phyloP scores from a whole-genome alignment of 331 rosid species.

The Telfairia occidentalis region DNA sequence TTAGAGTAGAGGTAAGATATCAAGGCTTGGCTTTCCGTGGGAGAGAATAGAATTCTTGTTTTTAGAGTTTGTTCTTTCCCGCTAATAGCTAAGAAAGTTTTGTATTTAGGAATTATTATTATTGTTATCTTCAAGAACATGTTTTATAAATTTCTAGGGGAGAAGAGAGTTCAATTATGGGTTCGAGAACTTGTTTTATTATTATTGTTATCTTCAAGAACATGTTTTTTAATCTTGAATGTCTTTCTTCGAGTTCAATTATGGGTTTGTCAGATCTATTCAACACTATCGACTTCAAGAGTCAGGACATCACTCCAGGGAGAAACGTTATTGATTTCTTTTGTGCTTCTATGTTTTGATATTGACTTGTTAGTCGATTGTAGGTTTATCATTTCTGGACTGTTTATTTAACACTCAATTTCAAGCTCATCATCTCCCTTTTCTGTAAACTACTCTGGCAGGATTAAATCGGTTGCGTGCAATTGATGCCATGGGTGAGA shows the following conservation, averaged over 20 bases:
- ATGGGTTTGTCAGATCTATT: slow-evolving; percentile 3
- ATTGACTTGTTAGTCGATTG: neutral
- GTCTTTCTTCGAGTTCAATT: neutral
- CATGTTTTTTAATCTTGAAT: neutral
- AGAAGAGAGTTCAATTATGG: neutral
- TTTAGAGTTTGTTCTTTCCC: neutral
- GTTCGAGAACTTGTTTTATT: neutral
- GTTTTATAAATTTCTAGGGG: neutral
- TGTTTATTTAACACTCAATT: neutral
- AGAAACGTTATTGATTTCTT: neutral
- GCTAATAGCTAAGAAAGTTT: neutral
- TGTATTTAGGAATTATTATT: neutral
- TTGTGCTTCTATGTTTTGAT: neutral
- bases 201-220: neutral
- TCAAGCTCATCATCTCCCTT: neutral
- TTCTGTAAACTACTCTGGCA: slow-evolving; percentile 19
- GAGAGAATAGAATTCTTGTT: neutral
- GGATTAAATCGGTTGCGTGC: slow-evolving; percentile 38
- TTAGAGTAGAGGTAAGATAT: neutral
- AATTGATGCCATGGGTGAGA: slow-evolving; percentile 48
- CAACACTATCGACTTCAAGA: neutral
- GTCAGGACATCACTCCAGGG: neutral
- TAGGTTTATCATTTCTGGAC: neutral
- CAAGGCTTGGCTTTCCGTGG: neutral
- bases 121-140: neutral